A percentile compares a stretch with the other conserved stretches of the same genome.
Evolutionary conservation across 306 rosid genomes (phyloP).

Genomic region (Malus sieversii): DNA sequence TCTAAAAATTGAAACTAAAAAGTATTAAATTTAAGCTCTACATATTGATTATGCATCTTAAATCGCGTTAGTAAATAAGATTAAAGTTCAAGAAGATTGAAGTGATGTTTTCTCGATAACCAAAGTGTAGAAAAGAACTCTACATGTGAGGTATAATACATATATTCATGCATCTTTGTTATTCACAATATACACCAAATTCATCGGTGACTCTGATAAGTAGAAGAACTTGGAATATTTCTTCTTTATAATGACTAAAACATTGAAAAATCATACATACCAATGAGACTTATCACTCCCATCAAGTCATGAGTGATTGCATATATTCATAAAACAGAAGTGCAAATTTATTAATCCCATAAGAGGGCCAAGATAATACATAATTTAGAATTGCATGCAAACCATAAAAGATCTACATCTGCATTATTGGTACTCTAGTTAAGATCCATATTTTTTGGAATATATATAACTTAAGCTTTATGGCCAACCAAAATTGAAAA

Average conservation of each 20-base stretch:
- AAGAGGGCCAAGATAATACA: neutral
- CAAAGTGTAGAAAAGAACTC: neutral
- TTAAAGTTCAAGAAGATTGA: neutral
- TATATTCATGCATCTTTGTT: neutral
- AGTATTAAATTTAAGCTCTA: neutral
- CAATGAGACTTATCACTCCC: neutral
- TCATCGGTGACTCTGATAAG: neutral
- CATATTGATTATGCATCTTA: too few species aligned
- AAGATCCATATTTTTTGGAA: neutral
- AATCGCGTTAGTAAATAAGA: neutral
- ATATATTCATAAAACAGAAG: neutral
- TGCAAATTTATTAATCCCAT: neutral
- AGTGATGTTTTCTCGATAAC: neutral
- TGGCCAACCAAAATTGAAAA: neutral
- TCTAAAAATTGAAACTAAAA: too few species aligned
- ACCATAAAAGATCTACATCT: neutral
- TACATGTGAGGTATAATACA: neutral
- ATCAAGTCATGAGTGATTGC: neutral
- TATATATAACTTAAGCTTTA: neutral
- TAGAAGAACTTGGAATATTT: neutral
- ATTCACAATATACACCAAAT: neutral
- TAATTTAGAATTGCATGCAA: neutral
- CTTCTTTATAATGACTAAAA: neutral
- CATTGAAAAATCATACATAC: neutral
- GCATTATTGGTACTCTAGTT: neutral